phyloP scores from a whole-genome alignment of 768 basidiomycete genomes.

The Mrakia gelida region DNA sequence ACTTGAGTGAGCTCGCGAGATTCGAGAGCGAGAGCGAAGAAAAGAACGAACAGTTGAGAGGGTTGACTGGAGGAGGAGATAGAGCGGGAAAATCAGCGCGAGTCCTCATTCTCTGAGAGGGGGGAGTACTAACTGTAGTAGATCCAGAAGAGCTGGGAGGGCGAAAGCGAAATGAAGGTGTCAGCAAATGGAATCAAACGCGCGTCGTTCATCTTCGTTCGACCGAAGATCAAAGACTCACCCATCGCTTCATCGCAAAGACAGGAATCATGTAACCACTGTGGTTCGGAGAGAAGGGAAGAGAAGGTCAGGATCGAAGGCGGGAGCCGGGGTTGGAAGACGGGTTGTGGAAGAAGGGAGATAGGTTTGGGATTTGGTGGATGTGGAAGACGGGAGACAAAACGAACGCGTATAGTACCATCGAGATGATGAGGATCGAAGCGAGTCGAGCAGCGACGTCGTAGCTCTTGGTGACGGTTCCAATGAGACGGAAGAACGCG shows the following conservation, averaged over 20 bases:
- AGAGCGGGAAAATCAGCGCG: too few relatives aligned
- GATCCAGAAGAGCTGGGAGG: constrained; percentile 24
- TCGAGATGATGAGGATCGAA: constrained; percentile 32
- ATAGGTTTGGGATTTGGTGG: too few relatives aligned
- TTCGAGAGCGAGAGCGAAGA: too few relatives aligned
- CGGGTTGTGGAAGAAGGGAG: too few relatives aligned
- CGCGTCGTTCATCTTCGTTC: not conserved
- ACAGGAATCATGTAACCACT: constrained; percentile 34
- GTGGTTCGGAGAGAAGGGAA: too few relatives aligned
- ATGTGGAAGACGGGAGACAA: too few relatives aligned
- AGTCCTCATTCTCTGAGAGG: too few relatives aligned
- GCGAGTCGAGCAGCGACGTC: constrained; percentile 33
- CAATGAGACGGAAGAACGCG: constrained; percentile 35
- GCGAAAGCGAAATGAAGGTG: constrained; percentile 31
- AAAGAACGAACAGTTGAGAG: constrained; percentile 32
- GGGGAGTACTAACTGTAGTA: too few relatives aligned
- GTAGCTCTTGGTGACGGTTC: constrained; percentile 23
- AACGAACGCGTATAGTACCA: constrained; percentile 30
- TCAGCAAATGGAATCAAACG: constrained; percentile 30
- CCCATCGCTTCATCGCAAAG: constrained; percentile 12
- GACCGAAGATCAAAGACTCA: not conserved
- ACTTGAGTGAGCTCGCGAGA: too few relatives aligned
- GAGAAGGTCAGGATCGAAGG: too few relatives aligned
- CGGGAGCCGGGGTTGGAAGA: too few relatives aligned
- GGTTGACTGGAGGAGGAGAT: constrained; percentile 28